Conservation (phyloP, 805 yeast genomes). For the Lachancea waltii region DNA sequence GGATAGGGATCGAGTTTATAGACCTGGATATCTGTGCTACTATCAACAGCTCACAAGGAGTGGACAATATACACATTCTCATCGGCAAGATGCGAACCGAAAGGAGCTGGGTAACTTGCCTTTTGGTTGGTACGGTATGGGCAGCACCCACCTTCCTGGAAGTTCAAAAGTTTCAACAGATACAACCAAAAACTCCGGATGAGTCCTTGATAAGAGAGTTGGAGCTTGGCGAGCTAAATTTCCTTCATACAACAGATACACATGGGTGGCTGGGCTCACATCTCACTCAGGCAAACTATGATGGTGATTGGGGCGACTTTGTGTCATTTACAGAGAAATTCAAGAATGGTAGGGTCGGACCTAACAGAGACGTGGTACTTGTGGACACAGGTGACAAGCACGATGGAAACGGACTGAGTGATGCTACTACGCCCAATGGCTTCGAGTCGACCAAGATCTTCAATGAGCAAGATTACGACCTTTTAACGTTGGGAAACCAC, state of each 20-base stretch:
- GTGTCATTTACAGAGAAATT: slow-evolving; percentile 58
- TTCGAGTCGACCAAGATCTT: slow-evolving; percentile 54
- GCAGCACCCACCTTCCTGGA: too few species aligned
- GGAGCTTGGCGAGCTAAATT: slow-evolving; percentile 67
- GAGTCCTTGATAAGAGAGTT: slow-evolving; percentile 38
- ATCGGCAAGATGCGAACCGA: too few species aligned
- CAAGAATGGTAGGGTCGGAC: slow-evolving; percentile 25
- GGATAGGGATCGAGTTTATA: too few species aligned
- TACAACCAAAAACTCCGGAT: background rate
- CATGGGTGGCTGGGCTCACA: slow-evolving; percentile 98
- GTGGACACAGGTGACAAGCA: slow-evolving; percentile 91
- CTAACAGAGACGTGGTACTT: slow-evolving; percentile 56
- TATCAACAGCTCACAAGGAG: too few species aligned
- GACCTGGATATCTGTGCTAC: too few species aligned
- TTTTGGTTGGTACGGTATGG: too few species aligned
- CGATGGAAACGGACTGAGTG: slow-evolving; percentile 89
- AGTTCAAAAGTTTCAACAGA: background rate
- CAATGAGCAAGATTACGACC: slow-evolving; percentile 59
- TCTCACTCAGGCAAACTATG: slow-evolving; percentile 63
- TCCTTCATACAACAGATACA: slow-evolving; percentile 92
- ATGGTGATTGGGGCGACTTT: slow-evolving; percentile 92
- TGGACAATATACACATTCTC: too few species aligned
- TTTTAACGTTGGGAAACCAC: slow-evolving; percentile 85
- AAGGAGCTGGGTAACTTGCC: too few species aligned
- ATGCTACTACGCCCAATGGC: slow-evolving; percentile 73